Evolutionary conservation across 2,329 filamentous ascomycete genomes (phyloP), one percentile per base, ranked within the genome.

Genomic region (Beauveria sp.): DNA sequence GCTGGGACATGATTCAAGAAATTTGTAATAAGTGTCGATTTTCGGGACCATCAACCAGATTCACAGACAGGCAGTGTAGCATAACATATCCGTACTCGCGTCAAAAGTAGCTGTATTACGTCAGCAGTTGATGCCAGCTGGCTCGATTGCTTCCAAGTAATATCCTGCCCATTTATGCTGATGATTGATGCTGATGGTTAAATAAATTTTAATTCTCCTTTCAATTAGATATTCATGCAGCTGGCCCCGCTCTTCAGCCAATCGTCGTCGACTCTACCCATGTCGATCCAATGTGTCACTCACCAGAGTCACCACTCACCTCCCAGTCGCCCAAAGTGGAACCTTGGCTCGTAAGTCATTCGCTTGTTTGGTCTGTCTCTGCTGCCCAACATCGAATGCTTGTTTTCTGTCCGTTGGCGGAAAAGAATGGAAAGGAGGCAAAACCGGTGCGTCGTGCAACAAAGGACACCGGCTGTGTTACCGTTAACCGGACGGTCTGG

Each of bases 261-360:
- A 57, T 57, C 16, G 22, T 30, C 30, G 7, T 20, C 24, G 41
- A 47, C 18, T 3, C 26, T 41, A 34, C 5, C 41, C 22, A 48
- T 48, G 55, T 48, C 28, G 55, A 57, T 50, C 55, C 55, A 41
- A 57, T 26, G 44, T 50, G 55, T 26, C 55, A 41, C 37, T 55
- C 18, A 30, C 22, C 12, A 34, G 30, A 14, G 30, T 34, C 30
- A 37, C 20, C 52, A 43, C 20, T 43, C 51, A 30, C 18, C 53
- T 37, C 53, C 40, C 40, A 6, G n/a, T 56, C 41, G 54, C 54
- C 54, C 54, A 47, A 56, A 24, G 54, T 56, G 54, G 54, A 43
- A 30, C 24, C 40, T 7, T 24, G 12, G 44, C 44, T 50, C n/a
- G 16, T 37, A 20, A 24, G 44, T 47, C 22, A 47, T 24, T 14